Evolutionary conservation across 805 yeast genomes (phyloP).

Genomic region (Saccharomycopsis amapae): DNA sequence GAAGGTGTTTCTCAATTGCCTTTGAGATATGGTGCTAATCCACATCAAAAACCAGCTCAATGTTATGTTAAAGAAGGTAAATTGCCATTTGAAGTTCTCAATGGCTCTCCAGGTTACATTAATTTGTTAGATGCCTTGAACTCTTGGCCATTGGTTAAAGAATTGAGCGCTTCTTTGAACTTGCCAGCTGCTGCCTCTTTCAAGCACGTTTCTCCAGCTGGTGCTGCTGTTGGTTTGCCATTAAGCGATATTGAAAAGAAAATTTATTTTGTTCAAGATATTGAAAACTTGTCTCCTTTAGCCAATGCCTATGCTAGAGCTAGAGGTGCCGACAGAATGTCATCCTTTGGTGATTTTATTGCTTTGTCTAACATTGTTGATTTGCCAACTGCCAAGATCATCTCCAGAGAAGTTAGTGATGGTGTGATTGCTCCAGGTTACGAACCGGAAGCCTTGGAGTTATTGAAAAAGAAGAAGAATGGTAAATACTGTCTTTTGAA

Average conservation of each 20-base stretch:
- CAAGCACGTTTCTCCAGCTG: slow-evolving; percentile 99
- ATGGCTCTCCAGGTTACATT: slow-evolving; percentile 97
- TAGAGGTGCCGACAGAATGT: slow-evolving; percentile 99
- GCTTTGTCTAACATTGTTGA: slow-evolving; percentile 96
- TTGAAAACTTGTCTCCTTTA: slow-evolving; percentile 90
- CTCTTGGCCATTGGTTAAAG: slow-evolving; percentile 98
- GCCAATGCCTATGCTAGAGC: slow-evolving; percentile 99
- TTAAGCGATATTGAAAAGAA: slow-evolving; percentile 86
- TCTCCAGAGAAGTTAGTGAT: slow-evolving; percentile 94
- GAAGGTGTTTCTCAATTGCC: slow-evolving; percentile 88
- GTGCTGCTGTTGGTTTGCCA: slow-evolving; percentile 96
- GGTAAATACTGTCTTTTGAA: slow-evolving; percentile 96
- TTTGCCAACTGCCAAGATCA: slow-evolving; percentile 91
- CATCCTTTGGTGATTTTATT: slow-evolving; percentile 96
- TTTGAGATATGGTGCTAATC: slow-evolving; percentile 96
- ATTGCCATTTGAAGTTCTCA: slow-evolving; percentile 87
- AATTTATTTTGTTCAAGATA: slow-evolving; percentile 89
- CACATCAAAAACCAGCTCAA: slow-evolving; percentile 99
- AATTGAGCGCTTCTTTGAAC: slow-evolving; percentile 86
- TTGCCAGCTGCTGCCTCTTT: slow-evolving; percentile 98
- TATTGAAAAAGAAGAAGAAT: slow-evolving; percentile 86
- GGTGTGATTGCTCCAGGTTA: slow-evolving; percentile 99
- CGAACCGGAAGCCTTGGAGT: slow-evolving; percentile 83
- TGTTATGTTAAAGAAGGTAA: slow-evolving; percentile 83
- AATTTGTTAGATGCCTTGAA: slow-evolving; percentile 93